Evolutionary conservation across 768 basidiomycete genomes (phyloP).

Genomic region (Crucibulum laeve): DNA sequence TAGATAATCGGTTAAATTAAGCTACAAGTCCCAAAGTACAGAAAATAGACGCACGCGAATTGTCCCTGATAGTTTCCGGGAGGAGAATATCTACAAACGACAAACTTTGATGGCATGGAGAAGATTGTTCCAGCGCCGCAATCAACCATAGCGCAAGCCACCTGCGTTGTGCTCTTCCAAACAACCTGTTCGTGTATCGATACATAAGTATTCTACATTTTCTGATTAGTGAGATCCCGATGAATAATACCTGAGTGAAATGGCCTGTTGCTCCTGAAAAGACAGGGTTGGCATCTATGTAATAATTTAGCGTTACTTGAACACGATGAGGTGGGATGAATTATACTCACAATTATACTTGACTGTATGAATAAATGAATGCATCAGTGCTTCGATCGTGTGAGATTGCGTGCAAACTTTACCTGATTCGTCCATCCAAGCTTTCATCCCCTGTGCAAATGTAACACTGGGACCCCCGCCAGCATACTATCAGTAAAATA

Average conservation of each 20-base stretch:
- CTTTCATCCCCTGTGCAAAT: no score
- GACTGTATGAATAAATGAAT: conserved; percentile 3
- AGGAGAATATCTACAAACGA: conserved; percentile 19
- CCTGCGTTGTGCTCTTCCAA: conserved; percentile 43
- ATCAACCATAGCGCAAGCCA: conserved; percentile 38
- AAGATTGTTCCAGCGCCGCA: conserved; percentile 27
- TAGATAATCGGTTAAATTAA: no score
- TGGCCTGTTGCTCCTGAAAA: conserved; percentile 20
- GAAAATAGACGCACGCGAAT: no score
- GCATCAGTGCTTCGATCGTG: not conserved
- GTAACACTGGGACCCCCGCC: no score
- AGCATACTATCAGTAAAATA: no score
- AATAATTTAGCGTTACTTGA: not conserved
- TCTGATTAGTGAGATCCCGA: not conserved
- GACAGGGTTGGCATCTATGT: conserved; percentile 16
- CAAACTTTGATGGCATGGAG: conserved; percentile 11
- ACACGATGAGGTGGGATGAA: not conserved
- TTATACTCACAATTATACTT: conserved; percentile 15
- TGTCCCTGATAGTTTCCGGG: conserved; percentile 21
- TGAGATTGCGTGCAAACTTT: conserved; percentile 1
- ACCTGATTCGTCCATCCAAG: conserved; percentile 20
- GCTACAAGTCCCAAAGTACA: no score
- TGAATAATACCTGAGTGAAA: conserved; percentile 18
- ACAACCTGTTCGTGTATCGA: conserved; percentile 38
- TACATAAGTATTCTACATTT: not conserved